Percentiles rank a stretch among this genome's conserved stretches.
phyloP scores from a whole-genome alignment of 352 stramenopile genomes.

The Globisporangium abappressorium region DNA sequence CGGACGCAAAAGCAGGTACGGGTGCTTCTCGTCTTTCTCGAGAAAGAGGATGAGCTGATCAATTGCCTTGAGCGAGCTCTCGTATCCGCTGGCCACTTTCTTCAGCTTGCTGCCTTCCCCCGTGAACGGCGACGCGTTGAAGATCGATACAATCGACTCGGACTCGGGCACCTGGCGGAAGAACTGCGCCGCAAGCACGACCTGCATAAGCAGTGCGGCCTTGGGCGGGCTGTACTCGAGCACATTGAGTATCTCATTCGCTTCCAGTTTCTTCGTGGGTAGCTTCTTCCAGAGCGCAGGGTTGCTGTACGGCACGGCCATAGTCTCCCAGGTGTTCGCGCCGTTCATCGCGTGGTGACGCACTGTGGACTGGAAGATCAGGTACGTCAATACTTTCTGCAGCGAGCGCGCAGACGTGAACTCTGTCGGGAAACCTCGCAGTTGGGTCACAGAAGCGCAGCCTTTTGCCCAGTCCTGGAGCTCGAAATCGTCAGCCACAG shows the following conservation, averaged over 20 bases:
- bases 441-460: slow-evolving; percentile 23
- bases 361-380: slow-evolving; percentile 41
- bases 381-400: slow-evolving; percentile 24
- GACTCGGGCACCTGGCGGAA: slow-evolving; percentile 25
- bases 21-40: slow-evolving; percentile 25
- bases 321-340: slow-evolving; percentile 37
- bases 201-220: slow-evolving; percentile 18
- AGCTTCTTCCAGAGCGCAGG: slow-evolving; percentile 41
- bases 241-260: slow-evolving; percentile 21
- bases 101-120: slow-evolving; percentile 25
- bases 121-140: slow-evolving; percentile 23
- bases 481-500: slow-evolving; percentile 15
- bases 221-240: slow-evolving; percentile 32
- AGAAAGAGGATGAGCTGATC: slow-evolving; percentile 24
- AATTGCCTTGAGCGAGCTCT: slow-evolving; percentile 23
- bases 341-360: slow-evolving; percentile 60
- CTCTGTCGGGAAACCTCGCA: slow-evolving; percentile 28
- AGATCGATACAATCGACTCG: slow-evolving; percentile 29
- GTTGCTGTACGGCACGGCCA: slow-evolving; percentile 39
- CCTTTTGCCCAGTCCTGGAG: slow-evolving; percentile 32
- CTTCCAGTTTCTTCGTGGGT: slow-evolving; percentile 26
- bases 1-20: slow-evolving; percentile 34
- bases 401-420: slow-evolving; percentile 15
- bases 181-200: slow-evolving; percentile 36
- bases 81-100: slow-evolving; percentile 21